Evolutionary conservation across 2,329 filamentous ascomycete genomes (phyloP).

Genomic region (Cercospora citrullina): DNA sequence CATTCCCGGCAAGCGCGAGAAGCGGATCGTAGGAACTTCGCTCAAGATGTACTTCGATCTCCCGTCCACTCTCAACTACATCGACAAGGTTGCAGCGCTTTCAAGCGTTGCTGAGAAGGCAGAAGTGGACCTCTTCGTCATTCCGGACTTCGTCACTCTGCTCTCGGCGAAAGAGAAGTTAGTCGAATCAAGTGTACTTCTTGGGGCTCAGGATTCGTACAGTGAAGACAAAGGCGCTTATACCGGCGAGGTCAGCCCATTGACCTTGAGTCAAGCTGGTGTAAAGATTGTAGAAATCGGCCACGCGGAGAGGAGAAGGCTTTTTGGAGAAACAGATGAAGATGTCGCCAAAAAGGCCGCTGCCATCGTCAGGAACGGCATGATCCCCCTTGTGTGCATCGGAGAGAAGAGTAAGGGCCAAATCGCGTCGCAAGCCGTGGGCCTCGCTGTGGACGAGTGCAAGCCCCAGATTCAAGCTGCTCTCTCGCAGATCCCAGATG

Average conservation of each 20-base stretch:
- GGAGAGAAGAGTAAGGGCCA: slow-evolving; percentile 62
- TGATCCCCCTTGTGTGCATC: slow-evolving; percentile 78
- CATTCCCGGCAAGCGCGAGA: slow-evolving; percentile 42
- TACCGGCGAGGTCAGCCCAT: slow-evolving; percentile 75
- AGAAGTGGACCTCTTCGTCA: slow-evolving; percentile 69
- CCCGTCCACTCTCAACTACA: slow-evolving; percentile 56
- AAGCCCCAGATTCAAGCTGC: slow-evolving; percentile 64
- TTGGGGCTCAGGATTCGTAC: slow-evolving; percentile 76
- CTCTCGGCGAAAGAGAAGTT: slow-evolving; percentile 50
- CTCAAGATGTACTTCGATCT: slow-evolving; percentile 81
- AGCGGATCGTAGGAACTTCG: slow-evolving; percentile 70
- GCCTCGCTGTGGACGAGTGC: slow-evolving; percentile 65
- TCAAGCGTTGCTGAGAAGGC: slow-evolving; percentile 56
- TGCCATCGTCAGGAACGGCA: slow-evolving; percentile 65
- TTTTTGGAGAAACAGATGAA: slow-evolving; percentile 75
- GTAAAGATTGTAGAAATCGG: slow-evolving; percentile 74
- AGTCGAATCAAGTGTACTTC: slow-evolving; percentile 55
- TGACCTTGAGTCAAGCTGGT: slow-evolving; percentile 65
- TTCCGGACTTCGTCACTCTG: slow-evolving; percentile 74
- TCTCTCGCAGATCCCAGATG: slow-evolving; percentile 59
- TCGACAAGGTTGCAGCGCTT: slow-evolving; percentile 45
- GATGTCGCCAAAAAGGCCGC: slow-evolving; percentile 67
- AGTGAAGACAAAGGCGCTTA: slow-evolving; percentile 70
- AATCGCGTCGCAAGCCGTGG: slow-evolving; percentile 52
- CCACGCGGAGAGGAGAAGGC: slow-evolving; percentile 72